These are phyloP conservation scores for Hypoxylon fuscum DNA, from an alignment of 495 filamentous ascomycete genomes.

Conservation along the genomic window DNA sequence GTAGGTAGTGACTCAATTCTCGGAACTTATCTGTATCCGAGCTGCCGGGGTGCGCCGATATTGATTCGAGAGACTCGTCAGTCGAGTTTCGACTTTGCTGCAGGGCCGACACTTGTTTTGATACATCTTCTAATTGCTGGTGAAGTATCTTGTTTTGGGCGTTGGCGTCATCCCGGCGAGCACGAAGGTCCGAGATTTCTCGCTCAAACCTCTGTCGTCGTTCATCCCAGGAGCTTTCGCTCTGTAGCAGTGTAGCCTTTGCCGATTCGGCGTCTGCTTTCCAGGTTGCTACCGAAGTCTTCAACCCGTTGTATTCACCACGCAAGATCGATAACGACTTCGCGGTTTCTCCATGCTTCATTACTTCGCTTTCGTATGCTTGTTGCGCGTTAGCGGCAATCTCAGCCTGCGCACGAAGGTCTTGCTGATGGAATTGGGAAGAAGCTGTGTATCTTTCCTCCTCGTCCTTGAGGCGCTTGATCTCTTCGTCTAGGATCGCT, in stretches of 20 bases:
- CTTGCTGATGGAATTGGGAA: constrained; percentile 84
- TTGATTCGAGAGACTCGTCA: constrained; percentile 52
- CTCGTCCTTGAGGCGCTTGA: constrained; percentile 85
- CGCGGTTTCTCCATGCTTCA: constrained; percentile 93
- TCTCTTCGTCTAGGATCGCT: constrained; percentile 73
- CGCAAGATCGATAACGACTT: constrained; percentile 81
- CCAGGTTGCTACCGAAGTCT: constrained; percentile 73
- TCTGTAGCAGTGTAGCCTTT: constrained; percentile 77
- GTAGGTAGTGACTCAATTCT: constrained; percentile 87
- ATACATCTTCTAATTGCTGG: constrained; percentile 85
- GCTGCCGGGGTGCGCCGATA: constrained; percentile 45
- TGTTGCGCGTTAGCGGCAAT: constrained; percentile 93
- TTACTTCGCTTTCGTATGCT: constrained; percentile 91
- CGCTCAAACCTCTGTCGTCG: constrained; percentile 80
- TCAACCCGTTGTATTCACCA: constrained; percentile 80
- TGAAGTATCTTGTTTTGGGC: constrained; percentile 89
- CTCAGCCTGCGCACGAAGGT: constrained; percentile 89
- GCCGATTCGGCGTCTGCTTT: constrained; percentile 83
- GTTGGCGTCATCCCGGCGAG: constrained; percentile 78
- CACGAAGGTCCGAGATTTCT: constrained; percentile 80
- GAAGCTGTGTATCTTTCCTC: constrained; percentile 79
- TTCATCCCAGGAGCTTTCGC: constrained; percentile 87
- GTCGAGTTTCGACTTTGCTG: constrained; percentile 72
- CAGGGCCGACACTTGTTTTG: constrained; percentile 75
- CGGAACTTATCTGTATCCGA: constrained; percentile 69